phyloP scores from a whole-genome alignment of 345 rosid species.

The Heritiera fomes region DNA sequence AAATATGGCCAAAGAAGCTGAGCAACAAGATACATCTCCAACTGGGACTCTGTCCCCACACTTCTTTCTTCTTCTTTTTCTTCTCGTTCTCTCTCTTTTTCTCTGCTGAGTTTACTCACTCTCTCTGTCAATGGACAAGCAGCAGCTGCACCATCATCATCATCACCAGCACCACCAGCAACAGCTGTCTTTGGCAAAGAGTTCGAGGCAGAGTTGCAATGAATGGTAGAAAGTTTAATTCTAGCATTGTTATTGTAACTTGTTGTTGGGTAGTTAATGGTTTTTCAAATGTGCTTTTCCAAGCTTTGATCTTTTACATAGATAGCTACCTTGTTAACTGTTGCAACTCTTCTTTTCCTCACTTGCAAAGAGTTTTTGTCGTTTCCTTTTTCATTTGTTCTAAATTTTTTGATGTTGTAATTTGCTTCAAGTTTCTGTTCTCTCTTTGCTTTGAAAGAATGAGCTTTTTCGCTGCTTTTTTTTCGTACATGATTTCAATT shows the following conservation, averaged over 20 bases:
- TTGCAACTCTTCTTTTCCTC: constrained; percentile 4
- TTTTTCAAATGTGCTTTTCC: background rate
- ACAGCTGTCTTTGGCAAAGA: constrained; percentile 69
- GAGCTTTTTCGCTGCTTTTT: background rate
- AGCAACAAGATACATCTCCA: constrained; percentile 34
- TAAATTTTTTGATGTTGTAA: background rate
- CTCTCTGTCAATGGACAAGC: constrained; percentile 61
- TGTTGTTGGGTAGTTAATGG: background rate
- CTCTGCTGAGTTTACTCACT: constrained; percentile 16
- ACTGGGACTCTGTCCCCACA: constrained; percentile 34
- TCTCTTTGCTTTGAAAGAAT: background rate
- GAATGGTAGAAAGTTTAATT: constrained; percentile 64
- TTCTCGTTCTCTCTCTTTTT: constrained; percentile 7
- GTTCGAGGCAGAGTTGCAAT: constrained; percentile 76
- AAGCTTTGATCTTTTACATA: background rate
- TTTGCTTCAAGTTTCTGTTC: background rate
- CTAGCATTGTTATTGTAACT: background rate
- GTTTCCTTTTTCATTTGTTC: background rate
- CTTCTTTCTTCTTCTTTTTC: background rate
- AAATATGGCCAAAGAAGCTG: constrained; percentile 42
- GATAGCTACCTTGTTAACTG: constrained; percentile 9
- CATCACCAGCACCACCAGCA: constrained; percentile 22
- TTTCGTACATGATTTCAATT: too few species aligned
- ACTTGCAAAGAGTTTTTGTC: background rate
- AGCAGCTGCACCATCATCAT: constrained; percentile 23